Percentiles rank a stretch among this genome's conserved stretches.
phyloP scores from a whole-genome alignment of 2,329 filamentous ascomycete species.

The Herpotrichia juniperi region DNA sequence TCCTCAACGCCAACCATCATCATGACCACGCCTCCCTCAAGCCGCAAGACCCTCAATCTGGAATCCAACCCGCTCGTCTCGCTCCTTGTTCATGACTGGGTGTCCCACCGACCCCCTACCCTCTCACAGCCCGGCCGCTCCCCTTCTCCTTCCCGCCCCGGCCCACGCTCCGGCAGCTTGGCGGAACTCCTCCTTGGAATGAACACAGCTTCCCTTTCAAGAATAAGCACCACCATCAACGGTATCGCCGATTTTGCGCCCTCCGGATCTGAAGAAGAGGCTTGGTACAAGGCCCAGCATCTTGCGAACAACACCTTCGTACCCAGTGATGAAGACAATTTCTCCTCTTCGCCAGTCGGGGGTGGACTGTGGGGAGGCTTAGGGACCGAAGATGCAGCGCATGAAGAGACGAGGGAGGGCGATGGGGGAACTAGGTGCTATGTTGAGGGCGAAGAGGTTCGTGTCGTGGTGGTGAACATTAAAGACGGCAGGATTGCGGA shows the following conservation, averaged over 20 bases:
- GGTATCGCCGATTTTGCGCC: conserved; percentile 80
- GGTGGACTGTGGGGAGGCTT: conserved; percentile 53
- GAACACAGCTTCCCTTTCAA: conserved; percentile 85
- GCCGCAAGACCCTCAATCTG: conserved; percentile 82
- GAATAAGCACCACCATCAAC: conserved; percentile 92
- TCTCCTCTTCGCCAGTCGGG: conserved; percentile 42
- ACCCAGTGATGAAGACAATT: conserved; percentile 27
- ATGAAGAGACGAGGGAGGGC: conserved; percentile 42
- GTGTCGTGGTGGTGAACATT: conserved; percentile 86
- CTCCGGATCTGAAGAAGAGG: conserved; percentile 78
- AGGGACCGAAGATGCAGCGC: conserved; percentile 44
- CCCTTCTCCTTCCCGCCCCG: conserved; percentile 65
- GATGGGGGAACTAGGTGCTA: conserved; percentile 66
- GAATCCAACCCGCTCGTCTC: conserved; percentile 85
- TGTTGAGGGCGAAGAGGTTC: conserved; percentile 80
- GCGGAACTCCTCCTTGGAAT: conserved; percentile 86
- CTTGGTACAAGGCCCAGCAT: conserved; percentile 82
- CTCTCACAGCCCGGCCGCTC: conserved; percentile 59
- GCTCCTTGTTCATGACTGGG: conserved; percentile 97
- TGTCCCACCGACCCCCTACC: conserved; percentile 87
- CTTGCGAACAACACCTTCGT: conserved; percentile 92
- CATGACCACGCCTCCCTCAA: conserved; percentile 83
- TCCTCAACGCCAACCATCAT: conserved; percentile 75
- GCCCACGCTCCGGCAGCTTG: conserved; percentile 68
- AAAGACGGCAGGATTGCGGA: conserved; percentile 87